phyloP scores from a whole-genome alignment of 2,329 filamentous ascomycete genomes.

The Diaporthe aspalathi region DNA sequence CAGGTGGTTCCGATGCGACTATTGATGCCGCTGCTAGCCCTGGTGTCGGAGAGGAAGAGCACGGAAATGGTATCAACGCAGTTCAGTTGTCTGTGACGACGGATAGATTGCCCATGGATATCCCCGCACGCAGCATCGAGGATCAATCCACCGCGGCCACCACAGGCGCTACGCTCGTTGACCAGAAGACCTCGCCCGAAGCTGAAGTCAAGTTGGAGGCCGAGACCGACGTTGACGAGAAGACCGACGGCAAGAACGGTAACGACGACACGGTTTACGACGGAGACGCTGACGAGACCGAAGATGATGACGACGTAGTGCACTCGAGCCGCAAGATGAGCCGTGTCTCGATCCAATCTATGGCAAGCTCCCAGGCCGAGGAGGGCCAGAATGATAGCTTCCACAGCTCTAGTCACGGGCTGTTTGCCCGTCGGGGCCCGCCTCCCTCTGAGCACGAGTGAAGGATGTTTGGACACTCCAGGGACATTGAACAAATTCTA shows the following conservation, averaged over 20 bases:
- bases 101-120: too few species aligned
- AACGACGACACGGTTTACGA: neutral
- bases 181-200: neutral
- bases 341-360: neutral
- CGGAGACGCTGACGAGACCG: neutral
- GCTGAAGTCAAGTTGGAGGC: neutral
- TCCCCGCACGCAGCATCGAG: neutral
- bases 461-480: neutral
- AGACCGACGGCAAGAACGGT: neutral
- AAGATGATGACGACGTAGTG: too few species aligned
- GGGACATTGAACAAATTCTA: rapidly evolving
- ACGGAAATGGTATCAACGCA: neutral
- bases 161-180: neutral
- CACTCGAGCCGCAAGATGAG: neutral
- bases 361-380: neutral
- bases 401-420: neutral
- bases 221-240: neutral
- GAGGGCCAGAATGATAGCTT: neutral
- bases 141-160: neutral
- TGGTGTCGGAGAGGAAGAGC: neutral
- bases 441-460: neutral
- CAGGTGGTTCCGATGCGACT: neutral
- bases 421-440: neutral
- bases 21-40: neutral
- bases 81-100: neutral